phyloP scores from a whole-genome alignment of 352 stramenopile species.

The Globisporangium camurandrum region DNA sequence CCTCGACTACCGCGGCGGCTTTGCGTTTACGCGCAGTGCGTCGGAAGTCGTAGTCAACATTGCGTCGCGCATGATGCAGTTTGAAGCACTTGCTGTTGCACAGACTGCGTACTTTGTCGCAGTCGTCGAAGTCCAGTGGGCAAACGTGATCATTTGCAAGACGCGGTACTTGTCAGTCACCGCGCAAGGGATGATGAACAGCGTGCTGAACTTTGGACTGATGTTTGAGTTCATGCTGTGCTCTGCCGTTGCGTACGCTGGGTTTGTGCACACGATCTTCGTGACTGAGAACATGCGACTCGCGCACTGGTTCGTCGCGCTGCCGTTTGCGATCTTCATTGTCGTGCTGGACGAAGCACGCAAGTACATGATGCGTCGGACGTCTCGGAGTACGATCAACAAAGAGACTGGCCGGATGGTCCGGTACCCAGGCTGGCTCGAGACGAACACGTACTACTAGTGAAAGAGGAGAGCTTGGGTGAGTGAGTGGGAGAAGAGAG shows the following conservation, averaged over 20 bases:
- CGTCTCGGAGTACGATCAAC: slow-evolving; percentile 63
- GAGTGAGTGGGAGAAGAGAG: too few species aligned
- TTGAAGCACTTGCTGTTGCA: slow-evolving; percentile 69
- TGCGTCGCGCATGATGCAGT: slow-evolving; percentile 82
- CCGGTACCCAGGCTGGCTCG: slow-evolving; percentile 82
- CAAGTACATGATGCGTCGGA: slow-evolving; percentile 88
- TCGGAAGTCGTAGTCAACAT: slow-evolving; percentile 66
- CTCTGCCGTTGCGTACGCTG: slow-evolving; percentile 75
- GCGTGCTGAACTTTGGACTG: slow-evolving; percentile 89
- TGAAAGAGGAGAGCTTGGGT: too few species aligned
- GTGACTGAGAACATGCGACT: slow-evolving; percentile 82
- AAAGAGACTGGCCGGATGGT: slow-evolving; percentile 75
- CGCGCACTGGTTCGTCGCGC: slow-evolving; percentile 86
- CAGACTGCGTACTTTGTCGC: slow-evolving; percentile 86
- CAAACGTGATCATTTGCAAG: slow-evolving; percentile 91
- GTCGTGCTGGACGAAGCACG: slow-evolving; percentile 86
- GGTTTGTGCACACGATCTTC: slow-evolving; percentile 79
- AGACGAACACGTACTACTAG: slow-evolving; percentile 89
- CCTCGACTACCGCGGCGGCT: slow-evolving; percentile 51
- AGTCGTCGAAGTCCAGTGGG: slow-evolving; percentile 87
- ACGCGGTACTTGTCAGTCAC: slow-evolving; percentile 88
- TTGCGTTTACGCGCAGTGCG: slow-evolving; percentile 19
- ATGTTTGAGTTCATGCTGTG: slow-evolving; percentile 90
- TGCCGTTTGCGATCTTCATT: slow-evolving; percentile 87
- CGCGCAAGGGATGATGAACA: slow-evolving; percentile 90